Conservation (phyloP, 1,284 basidiomycete genomes). For the Trichosporon coremiiforme region DNA sequence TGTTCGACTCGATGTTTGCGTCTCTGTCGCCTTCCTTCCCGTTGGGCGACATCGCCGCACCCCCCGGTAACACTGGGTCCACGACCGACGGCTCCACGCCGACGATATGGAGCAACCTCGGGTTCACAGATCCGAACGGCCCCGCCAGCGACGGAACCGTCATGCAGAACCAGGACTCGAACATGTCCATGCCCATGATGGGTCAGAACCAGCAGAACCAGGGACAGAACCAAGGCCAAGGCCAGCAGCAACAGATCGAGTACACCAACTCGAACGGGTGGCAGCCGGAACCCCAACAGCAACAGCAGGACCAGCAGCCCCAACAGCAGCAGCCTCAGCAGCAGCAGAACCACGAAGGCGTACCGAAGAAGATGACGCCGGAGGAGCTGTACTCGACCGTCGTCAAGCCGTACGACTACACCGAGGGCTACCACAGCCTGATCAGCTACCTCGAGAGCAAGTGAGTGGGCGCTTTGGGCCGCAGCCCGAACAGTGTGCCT, state of each 20-base stretch:
- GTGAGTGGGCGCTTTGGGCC: too few relatives aligned
- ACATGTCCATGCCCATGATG: slow-evolving; percentile 13
- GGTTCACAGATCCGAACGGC: slow-evolving; percentile 23
- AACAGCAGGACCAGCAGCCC: background rate
- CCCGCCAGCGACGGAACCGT: background rate
- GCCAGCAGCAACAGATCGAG: slow-evolving; percentile 2
- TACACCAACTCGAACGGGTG: slow-evolving; percentile 17
- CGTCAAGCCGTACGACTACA: slow-evolving; percentile 65
- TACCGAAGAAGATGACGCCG: slow-evolving; percentile 30
- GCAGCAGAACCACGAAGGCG: slow-evolving; percentile 12
- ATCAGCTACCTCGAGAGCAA: slow-evolving; percentile 86
- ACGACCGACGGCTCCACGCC: slow-evolving; percentile 31
- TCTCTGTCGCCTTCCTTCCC: slow-evolving; percentile 48
- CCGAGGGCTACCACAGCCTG: slow-evolving; percentile 88
- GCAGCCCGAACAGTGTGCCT: slow-evolving; percentile 30
- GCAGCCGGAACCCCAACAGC: background rate
- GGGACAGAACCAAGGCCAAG: background rate
- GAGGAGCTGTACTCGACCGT: slow-evolving; percentile 31
- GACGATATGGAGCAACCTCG: slow-evolving; percentile 31
- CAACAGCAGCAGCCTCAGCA: background rate
- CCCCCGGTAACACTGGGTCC: slow-evolving; percentile 20
- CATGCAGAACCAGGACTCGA: slow-evolving; percentile 17
- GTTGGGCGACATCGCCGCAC: slow-evolving; percentile 24
- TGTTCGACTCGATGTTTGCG: slow-evolving; percentile 53
- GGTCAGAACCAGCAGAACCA: background rate